Evolutionary conservation across 345 rosid genomes (phyloP), one percentile per base, ranked within the genome.

Genomic region (Sisymbrium irio): DNA sequence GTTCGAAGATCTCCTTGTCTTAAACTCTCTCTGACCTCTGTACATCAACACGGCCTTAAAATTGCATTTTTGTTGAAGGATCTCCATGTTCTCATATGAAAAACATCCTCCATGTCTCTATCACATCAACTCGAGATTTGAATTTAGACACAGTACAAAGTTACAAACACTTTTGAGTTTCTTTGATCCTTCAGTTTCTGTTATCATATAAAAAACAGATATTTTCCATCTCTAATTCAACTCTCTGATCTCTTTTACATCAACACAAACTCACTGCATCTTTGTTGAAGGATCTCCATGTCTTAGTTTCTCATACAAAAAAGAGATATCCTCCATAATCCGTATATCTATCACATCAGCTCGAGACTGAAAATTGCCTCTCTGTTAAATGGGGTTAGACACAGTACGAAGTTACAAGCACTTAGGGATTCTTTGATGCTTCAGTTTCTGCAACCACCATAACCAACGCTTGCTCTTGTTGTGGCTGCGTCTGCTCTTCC

Each of bases 401-500:
- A 67, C 67, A 17, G n/a, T 20, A 51, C 32, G 7, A 69, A 45
- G 36, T 27, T 33, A 35, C 70, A 54, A 62, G 44, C 28, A 54
- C 50, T 70, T 50, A 50, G 28, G 45, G 51, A 27, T 39, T 64
- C 46, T 70, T 64, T 64, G 76, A 64, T 28, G 22, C 76, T 70
- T 70, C 40, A 41, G 67, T 56, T 57, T 64, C 76, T 70, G 80
- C 76, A 70, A 56, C 75, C 22, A 54, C 76, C 27, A 46, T 39
- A 42, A 44, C 63, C 60, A 70, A 55, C 0, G 67, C 65, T 69
- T 22, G 64, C 71, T 76, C 79, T 27, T 76, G 71, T 36, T 41
- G 37, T 65, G 62, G 67, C 62, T 77, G 59, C 7, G 19, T 49
- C 53, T 71, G 55, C 32, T 39, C 65, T 39, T 62, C 65, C 36